Base-by-base conservation (phyloP, 1,284 basidiomycete genomes). In the Cryptococcus sp. region DNA sequence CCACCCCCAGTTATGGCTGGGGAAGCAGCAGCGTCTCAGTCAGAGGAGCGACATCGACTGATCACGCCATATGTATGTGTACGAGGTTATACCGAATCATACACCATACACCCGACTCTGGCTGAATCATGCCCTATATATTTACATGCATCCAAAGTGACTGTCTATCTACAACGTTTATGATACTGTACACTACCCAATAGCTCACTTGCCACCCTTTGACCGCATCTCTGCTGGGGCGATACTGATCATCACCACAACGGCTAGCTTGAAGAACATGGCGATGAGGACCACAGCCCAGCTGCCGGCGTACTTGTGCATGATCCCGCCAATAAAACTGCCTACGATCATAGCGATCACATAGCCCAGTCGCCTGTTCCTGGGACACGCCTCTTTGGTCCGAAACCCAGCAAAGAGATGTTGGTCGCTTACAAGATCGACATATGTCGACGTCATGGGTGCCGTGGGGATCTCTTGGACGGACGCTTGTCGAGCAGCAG, bases 381-480 rank as follows among this genome's bases (percentile, higher is more conserved):
- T 65, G 8, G 67, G 59, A 3, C 61, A 60, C 0, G 70, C 70
- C 23, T 70, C 61, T 6, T 66, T 55, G 45, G 72, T 54, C 17
- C 40, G 52, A 42, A 68, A 68, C 1, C 59, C 45, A 1, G 57
- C 54, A 47, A 76, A 77, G 17, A 79, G 61, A 39, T 75, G 65
- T 46, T 68, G 67, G 57, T 78, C 76, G 3, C 73, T 60, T 17
- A 78, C 66, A 23, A 79, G 67, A 53, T 79, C 78, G 53, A 78
- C 74, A 52, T 76, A 73, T 2, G 71, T 66, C 2, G 67, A 71
- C 1, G 77, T 78, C 71, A 76, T 75, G 11, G 75, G 75, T 23
- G 75, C 74, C 0, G 74, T 75, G 0, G 75, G 74, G 0, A 76
- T 59, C 41, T 74, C 74, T 16, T 65, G 64, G 31, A 68, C 69